Evolutionary conservation across 202 grass and related monocot species (phyloP), one percentile per base, ranked within the genome.

Genomic region (Musa balbisiana): DNA sequence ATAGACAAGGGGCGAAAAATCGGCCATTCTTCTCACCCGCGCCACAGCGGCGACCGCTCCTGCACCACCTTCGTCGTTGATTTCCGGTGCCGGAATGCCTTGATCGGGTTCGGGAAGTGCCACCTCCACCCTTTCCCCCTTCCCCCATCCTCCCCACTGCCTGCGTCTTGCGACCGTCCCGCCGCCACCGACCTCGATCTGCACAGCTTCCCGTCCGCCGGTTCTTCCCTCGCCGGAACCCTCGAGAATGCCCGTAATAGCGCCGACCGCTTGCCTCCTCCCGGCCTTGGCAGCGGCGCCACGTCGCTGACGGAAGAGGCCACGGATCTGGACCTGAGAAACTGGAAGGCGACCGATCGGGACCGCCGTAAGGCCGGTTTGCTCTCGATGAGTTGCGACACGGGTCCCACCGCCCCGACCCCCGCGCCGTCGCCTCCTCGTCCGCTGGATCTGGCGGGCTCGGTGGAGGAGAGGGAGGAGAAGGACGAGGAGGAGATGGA

Each of bases 51-150:
- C 71, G 67, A 74, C n/a, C 85, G 85, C 65, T 82, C 80, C 78
- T 62, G 75, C 10, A 74, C 84, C 73, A 76, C 75, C 21, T 80
- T 77, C 85, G 86, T 75, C 81, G 52, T 79, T 71, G 88, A 93
- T 58, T 92, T 88, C 43, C 88, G 85, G 74, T 92, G 80, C 60
- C 89, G 79, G 79, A 99, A 92, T 64, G 80, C 87, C 81, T 93
- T 91, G 73, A 93, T 85, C 2, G 91, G 89, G 78, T 89, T 94
- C 16, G 91, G 79, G 80, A 98, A 91, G 73, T 86, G 81, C 95
- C 69, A 72, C n/a, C 33, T 22, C 68, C 52, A 25, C 55, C 78
- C 68, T 67, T 25, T 56, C 20, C 10, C 49, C 65, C 24, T 43
- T 3, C 10, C 29, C 1, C 15, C 43, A 15, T 25, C 29, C 65